These are phyloP conservation scores for Aureobasidium sp. DNA, from an alignment of 2,329 filamentous ascomycete genomes.

Conservation along the genomic window DNA sequence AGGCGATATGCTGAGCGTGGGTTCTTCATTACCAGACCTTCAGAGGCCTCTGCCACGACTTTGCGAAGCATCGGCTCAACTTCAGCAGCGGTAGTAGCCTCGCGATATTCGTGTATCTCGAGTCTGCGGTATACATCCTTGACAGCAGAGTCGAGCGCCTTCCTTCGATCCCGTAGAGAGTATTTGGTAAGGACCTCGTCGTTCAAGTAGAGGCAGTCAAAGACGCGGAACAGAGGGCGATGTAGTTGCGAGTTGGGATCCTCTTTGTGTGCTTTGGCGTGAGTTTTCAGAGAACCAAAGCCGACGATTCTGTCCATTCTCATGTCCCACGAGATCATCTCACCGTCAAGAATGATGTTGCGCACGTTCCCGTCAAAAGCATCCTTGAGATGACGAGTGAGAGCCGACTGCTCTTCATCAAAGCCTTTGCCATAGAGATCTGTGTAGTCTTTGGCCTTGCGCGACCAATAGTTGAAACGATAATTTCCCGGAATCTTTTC, in stretches of 20 bases:
- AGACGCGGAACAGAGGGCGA: conserved; percentile 74
- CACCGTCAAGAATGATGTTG: conserved; percentile 87
- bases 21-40: conserved; percentile 91
- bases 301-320: conserved; percentile 74
- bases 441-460: conserved; percentile 93
- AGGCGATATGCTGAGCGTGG: conserved; percentile 78
- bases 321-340: conserved; percentile 98
- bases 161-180: conserved; percentile 71
- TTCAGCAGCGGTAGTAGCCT: conserved; percentile 59
- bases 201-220: conserved; percentile 88
- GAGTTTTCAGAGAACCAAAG: conserved; percentile 91
- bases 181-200: conserved; percentile 72
- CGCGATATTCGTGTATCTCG: conserved; percentile 69
- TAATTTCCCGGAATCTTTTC: conserved; percentile 59
- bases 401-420: conserved; percentile 58
- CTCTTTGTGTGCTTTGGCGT: conserved; percentile 70
- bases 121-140: conserved; percentile 65
- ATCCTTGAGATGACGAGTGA: conserved; percentile 71
- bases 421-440: conserved; percentile 82
- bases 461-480: conserved; percentile 82
- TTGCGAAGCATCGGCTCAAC: conserved; percentile 75
- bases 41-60: conserved; percentile 78
- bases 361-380: conserved; percentile 73
- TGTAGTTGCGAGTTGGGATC: conserved; percentile 61
- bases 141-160: conserved; percentile 66